Conservation (phyloP, 495 filamentous ascomycete species). For the Penicillium turbatum region DNA sequence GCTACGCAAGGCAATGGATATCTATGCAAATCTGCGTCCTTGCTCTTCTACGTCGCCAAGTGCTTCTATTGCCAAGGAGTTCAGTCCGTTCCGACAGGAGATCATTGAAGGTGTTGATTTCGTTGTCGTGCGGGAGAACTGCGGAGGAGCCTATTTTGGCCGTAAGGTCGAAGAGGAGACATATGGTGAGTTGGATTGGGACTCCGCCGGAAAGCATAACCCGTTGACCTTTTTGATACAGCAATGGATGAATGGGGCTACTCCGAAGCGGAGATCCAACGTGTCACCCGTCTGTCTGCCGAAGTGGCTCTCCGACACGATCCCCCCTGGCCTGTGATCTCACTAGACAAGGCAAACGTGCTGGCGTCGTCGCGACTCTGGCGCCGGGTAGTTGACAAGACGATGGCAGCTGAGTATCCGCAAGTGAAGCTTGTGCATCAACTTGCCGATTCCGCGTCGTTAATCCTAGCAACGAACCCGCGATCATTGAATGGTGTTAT, state of each 20-base stretch:
- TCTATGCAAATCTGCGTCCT: conserved; percentile 49
- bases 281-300: conserved; percentile 44
- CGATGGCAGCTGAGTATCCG: conserved; percentile 46
- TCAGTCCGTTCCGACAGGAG: conserved; percentile 43
- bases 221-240: conserved; percentile 4
- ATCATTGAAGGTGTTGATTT: conserved; percentile 47
- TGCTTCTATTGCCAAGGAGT: conserved; percentile 33
- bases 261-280: conserved; percentile 42
- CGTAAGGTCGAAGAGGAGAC: conserved; percentile 44
- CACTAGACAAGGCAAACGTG: conserved; percentile 51
- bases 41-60: conserved; percentile 42
- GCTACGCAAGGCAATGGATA: conserved; percentile 45
- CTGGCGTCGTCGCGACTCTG: conserved; percentile 48
- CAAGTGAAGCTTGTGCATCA: conserved; percentile 44
- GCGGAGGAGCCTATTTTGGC: conserved; percentile 52
- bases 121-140: conserved; percentile 49
- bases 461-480: conserved; percentile 48
- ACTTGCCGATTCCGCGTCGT: conserved; percentile 46
- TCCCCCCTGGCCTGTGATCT: conserved; percentile 44
- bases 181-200: conserved; percentile 28
- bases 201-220: no score
- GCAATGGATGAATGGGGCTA: conserved; percentile 50
- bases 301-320: conserved; percentile 42
- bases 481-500: conserved; percentile 47
- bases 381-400: conserved; percentile 42